Conservation (phyloP, 192 early-diverging fungal species). For the Rhizoclosmatium globosum region DNA sequence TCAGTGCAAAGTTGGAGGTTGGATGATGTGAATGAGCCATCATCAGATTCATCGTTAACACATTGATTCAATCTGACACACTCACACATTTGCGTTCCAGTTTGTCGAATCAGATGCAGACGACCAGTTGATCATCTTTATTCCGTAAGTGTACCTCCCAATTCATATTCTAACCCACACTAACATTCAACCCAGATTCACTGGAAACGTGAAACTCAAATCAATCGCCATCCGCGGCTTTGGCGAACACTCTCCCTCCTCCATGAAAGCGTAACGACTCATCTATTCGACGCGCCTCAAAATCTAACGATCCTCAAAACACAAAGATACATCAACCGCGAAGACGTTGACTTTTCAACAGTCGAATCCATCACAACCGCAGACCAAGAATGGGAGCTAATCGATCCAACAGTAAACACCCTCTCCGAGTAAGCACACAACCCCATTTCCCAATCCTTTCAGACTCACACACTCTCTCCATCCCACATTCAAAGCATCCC, state of each 20-base stretch:
- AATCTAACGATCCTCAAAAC: constrained; percentile 1
- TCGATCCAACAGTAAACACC: constrained; percentile 50
- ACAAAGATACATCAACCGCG: constrained; percentile 83
- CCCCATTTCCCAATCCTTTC: neutral
- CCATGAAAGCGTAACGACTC: constrained; percentile 77
- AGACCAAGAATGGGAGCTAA: constrained; percentile 86
- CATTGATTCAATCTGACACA: too few relatives aligned
- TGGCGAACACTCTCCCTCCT: constrained; percentile 66
- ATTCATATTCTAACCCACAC: neutral
- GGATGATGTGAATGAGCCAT: neutral
- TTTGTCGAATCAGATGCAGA: constrained; percentile 85
- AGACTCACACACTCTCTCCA: constrained; percentile 30
- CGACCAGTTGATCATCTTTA: constrained; percentile 87
- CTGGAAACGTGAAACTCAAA: constrained; percentile 88
- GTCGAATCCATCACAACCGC: constrained; percentile 68
- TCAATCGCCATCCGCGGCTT: constrained; percentile 83
- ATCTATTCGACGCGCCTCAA: neutral
- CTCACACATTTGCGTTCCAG: constrained; percentile 36
- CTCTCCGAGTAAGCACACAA: constrained; percentile 15
- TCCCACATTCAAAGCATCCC: constrained; percentile 61
- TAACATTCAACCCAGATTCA: constrained; percentile 68
- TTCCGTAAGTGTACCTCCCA: constrained; percentile 70
- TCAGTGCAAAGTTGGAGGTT: too few relatives aligned
- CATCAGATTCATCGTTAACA: too few relatives aligned
- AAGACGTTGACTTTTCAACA: constrained; percentile 90